These are phyloP conservation scores for Oleoguttula mirabilis DNA, from an alignment of 495 filamentous ascomycete species.

Conservation along the genomic window DNA sequence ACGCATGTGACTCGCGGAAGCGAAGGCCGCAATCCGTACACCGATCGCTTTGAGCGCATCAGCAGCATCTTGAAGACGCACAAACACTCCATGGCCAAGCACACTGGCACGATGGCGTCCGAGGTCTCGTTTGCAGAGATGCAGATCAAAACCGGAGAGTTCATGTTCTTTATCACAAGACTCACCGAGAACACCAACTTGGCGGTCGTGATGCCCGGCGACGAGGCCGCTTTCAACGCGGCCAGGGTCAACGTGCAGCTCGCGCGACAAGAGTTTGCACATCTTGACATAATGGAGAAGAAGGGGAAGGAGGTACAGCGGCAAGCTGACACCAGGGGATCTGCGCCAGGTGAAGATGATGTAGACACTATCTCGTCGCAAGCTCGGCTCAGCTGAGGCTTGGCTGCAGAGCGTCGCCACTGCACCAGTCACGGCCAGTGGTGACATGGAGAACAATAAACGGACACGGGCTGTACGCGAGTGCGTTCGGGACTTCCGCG, in stretches of 20 bases:
- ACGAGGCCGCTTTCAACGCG: constrained; percentile 76
- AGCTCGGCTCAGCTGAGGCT: too few relatives aligned
- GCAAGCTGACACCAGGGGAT: too few relatives aligned
- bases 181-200: constrained; percentile 96
- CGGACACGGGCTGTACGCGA: too few relatives aligned
- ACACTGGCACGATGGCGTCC: constrained; percentile 28
- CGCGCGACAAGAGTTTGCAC: constrained; percentile 64
- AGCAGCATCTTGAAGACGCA: constrained; percentile 95
- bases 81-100: constrained; percentile 63
- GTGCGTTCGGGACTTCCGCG: too few relatives aligned
- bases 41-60: constrained; percentile 87
- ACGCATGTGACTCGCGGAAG: constrained; percentile 63
- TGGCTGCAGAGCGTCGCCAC: too few relatives aligned
- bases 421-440: too few relatives aligned
- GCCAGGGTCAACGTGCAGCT: constrained; percentile 80
- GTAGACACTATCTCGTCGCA: too few relatives aligned
- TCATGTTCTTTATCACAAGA: constrained; percentile 83
- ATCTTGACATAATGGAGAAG: constrained; percentile 29
- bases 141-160: constrained; percentile 56
- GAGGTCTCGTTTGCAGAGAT: constrained; percentile 50
- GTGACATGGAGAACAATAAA: too few relatives aligned
- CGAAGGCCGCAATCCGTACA: constrained; percentile 69
- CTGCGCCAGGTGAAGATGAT: too few relatives aligned
- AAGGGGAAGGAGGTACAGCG: constrained; percentile 8
- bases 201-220: constrained; percentile 75